Evolutionary conservation across 2,329 filamentous ascomycete genomes (phyloP).

Genomic region (Alternaria ethzedia): DNA sequence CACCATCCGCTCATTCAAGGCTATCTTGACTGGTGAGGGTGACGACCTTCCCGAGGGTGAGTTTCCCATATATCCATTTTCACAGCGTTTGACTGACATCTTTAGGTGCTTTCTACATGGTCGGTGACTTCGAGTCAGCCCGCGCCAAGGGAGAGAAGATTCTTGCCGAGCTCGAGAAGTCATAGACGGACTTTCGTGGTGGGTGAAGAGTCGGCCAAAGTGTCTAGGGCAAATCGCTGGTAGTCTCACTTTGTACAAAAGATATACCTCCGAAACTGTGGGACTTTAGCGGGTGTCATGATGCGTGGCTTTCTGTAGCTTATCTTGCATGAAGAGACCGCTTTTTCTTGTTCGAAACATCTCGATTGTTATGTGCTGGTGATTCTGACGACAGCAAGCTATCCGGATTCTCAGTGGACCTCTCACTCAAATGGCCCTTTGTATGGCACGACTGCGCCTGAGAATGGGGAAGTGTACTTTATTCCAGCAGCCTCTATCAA

Average conservation of each 20-base stretch:
- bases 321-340: conserved; percentile 48
- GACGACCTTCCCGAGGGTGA: conserved; percentile 93
- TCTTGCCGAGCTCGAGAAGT: conserved; percentile 83
- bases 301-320: conserved; percentile 49
- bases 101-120: conserved; percentile 87
- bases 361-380: neutral
- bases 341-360: conserved; percentile 34
- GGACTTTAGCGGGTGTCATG: conserved; percentile 42
- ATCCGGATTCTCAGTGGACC: too few relatives aligned
- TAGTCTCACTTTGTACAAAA: conserved; percentile 49
- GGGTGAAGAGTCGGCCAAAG: conserved; percentile 43
- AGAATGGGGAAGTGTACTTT: too few relatives aligned
- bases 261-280: conserved; percentile 42
- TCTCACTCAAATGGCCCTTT: too few relatives aligned
- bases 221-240: conserved; percentile 40
- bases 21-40: conserved; percentile 92
- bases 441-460: too few relatives aligned
- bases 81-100: conserved; percentile 19
- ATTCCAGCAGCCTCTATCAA: too few relatives aligned
- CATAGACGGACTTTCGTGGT: conserved; percentile 41
- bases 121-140: conserved; percentile 92
- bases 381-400: too few relatives aligned
- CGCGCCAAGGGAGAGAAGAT: conserved; percentile 99
- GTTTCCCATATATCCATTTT: conserved; percentile 23
- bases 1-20: conserved; percentile 97